Base-by-base conservation (phyloP, 257 asterid species). In the Jasminum sambac region DNA sequence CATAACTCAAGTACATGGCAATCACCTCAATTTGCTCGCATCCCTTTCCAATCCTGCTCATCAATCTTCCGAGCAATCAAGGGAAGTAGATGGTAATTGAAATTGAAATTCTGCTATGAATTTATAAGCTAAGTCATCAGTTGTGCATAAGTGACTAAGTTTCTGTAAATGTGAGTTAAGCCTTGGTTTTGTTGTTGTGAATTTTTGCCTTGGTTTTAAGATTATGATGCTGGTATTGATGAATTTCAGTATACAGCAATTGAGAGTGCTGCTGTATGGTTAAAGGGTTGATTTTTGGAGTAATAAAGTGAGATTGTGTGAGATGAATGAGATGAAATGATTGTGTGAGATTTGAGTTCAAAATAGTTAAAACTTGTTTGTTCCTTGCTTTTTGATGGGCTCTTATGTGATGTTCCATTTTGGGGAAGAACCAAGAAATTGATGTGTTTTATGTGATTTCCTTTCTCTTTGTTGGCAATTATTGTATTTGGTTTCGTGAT, bases 11-110 rank as follows among this genome's bases (percentile, higher is more conserved):
- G 70, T 48, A 48, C 58, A 48, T 19, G 58, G 58, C 23, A 19
- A 50, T 26, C 70, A 65, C n/a, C 70, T 65, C 19, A 65, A 65
- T 65, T 65, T 65, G 59, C 70, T 65, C 6, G 70, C 70, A 11
- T 65, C 70, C 9, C 48, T 65, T 30, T 65, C 70, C 19, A 21
- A 57, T 30, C 70, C 34, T 5, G 38, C 69, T 0, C 69, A 23
- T 25, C 58, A 24, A 24, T 40, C 58, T 39, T 65, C 70, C 2
- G 70, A 50, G 4, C 36, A 50, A 48, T 4, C 24, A 14, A 65
- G 58, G 48, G 70, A 40, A 41, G 70, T 40, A n/a, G 48, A 63
- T 37, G 46, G 58, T 48, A 48, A 48, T 48, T 48, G 58, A 48
- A 16, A 48, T n/a, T 48, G 11, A 19, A n/a, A n/a, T n/a, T n/a